These are phyloP conservation scores for Lachancea waltii DNA, from an alignment of 805 yeast genomes.

Conservation along the genomic window DNA sequence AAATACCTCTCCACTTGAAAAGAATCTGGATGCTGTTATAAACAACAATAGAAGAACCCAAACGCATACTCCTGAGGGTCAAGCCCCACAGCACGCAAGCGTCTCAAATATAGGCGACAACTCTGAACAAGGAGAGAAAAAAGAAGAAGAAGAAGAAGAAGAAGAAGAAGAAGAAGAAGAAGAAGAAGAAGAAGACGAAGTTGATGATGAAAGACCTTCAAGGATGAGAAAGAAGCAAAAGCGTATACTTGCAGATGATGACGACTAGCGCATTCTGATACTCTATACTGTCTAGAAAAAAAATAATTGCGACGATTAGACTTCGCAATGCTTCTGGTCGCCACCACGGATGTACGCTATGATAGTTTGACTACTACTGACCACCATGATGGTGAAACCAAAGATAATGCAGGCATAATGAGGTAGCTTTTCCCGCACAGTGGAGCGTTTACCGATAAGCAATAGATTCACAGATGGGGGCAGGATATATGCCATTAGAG, in stretches of 20 bases:
- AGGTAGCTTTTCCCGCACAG: slow-evolving; percentile 43
- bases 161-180: no score
- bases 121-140: no score
- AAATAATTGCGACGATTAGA: slow-evolving; percentile 9
- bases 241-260: slow-evolving; percentile 29
- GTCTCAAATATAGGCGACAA: no score
- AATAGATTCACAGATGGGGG: slow-evolving; percentile 82
- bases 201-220: not conserved
- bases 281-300: not conserved
- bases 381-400: slow-evolving; percentile 70
- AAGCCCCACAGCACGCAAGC: no score
- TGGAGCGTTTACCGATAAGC: slow-evolving; percentile 44
- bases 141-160: no score
- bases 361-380: slow-evolving; percentile 75
- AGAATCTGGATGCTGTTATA: no score
- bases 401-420: slow-evolving; percentile 56
- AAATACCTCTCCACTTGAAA: no score
- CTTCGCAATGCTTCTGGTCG: slow-evolving; percentile 45
- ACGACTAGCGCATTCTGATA: slow-evolving; percentile 12
- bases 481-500: slow-evolving; percentile 82
- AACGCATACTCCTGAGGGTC: no score
- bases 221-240: slow-evolving; percentile 22
- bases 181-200: slow-evolving; percentile 6
- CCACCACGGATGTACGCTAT: slow-evolving; percentile 37
- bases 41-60: no score